Evolutionary conservation across 257 asterid species (phyloP).

Genomic region (Solanum clarkiae): DNA sequence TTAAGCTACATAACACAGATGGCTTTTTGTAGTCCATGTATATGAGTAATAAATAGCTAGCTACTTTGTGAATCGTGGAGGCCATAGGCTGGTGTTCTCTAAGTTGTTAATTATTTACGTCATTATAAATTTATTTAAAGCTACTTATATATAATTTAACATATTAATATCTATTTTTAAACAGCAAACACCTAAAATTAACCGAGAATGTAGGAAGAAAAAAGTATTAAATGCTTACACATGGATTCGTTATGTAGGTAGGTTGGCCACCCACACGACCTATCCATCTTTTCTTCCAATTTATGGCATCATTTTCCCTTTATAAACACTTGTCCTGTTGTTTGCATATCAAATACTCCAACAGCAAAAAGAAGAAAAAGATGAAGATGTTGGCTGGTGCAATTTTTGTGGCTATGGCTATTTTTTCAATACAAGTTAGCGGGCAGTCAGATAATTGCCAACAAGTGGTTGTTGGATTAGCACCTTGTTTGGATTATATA

Average conservation of each 20-base stretch:
- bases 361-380: not conserved
- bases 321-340: conserved; percentile 3
- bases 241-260: not conserved
- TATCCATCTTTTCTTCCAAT: not conserved
- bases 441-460: conserved; percentile 36
- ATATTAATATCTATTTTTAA: too few species aligned
- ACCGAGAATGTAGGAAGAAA: not conserved
- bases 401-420: not conserved
- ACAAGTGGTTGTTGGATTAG: conserved; percentile 21
- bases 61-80: not conserved
- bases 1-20: not conserved
- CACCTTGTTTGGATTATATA: conserved; percentile 47
- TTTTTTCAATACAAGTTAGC: conserved; percentile 1
- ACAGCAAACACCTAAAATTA: too few species aligned
- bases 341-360: not conserved
- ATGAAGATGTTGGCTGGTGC: not conserved
- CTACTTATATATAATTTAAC: too few species aligned
- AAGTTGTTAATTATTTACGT: too few species aligned
- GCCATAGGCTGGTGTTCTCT: not conserved
- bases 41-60: not conserved
- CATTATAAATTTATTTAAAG: too few species aligned
- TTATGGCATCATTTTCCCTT: not conserved
- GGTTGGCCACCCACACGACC: conserved; percentile 29
- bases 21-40: not conserved
- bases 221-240: not conserved